Evolutionary conservation across 1,139 yeast genomes (phyloP).

Genomic region (Geotrichum aggregatum): DNA sequence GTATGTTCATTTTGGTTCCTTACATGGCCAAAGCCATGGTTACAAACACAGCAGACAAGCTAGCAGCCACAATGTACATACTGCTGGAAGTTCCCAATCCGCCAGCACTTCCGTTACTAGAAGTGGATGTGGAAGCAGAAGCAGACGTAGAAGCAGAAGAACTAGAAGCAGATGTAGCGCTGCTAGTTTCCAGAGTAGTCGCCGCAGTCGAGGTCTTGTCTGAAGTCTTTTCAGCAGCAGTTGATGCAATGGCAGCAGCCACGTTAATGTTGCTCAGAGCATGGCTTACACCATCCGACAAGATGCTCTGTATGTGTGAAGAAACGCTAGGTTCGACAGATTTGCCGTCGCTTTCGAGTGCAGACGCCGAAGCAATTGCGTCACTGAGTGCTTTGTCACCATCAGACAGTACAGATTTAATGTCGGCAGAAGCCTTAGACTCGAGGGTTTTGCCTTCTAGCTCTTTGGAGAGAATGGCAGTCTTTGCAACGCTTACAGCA

Average conservation of each 20-base stretch:
- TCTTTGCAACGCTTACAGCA: slow-evolving; percentile 8
- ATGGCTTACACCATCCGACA: not conserved
- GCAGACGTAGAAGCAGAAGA: too few species aligned
- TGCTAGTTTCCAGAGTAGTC: too few species aligned
- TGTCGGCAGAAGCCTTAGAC: slow-evolving; percentile 8
- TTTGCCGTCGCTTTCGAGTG: slow-evolving; percentile 7
- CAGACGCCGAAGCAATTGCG: slow-evolving; percentile 6
- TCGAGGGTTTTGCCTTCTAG: slow-evolving; percentile 6
- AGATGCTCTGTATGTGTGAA: not conserved
- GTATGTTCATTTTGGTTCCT: too few species aligned
- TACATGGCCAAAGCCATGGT: too few species aligned
- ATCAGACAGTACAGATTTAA: not conserved
- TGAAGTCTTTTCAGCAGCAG: too few species aligned
- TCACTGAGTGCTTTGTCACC: slow-evolving; percentile 2
- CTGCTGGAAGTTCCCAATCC: too few species aligned
- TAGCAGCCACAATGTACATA: too few species aligned
- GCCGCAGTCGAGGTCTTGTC: too few species aligned
- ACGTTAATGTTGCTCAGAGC: not conserved
- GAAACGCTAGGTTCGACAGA: slow-evolving; percentile 3
- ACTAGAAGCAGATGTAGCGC: too few species aligned
- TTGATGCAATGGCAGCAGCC: not conserved
- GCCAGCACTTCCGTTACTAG: too few species aligned
- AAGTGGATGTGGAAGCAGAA: too few species aligned
- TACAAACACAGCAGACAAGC: too few species aligned
- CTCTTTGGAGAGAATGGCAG: not conserved